Base-by-base conservation (phyloP, 1,284 basidiomycete species). In the Macrocybe sp. region DNA sequence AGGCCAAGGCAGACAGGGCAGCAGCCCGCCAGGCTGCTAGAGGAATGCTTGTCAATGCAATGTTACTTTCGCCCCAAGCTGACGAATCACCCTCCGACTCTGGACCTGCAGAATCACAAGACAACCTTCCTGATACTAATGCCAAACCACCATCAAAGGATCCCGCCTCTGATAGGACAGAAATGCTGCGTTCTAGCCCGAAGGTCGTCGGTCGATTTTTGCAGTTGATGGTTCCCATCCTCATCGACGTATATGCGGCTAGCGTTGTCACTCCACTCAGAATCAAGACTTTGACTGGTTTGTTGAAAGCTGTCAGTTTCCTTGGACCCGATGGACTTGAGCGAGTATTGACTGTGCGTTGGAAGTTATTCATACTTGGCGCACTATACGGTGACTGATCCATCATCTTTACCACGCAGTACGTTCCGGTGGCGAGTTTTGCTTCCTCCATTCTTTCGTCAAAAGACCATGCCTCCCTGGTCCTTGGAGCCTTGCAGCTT, bases 191-290 rank as follows among this genome's bases (percentile, higher is more conserved):
- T 43, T 83, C 81, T 1, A 86, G 89, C 51, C 76, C 85, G 7
- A 76, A 73, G 4, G 79, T 92, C n/a, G 83, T 95, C 46, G 81
- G 79, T 29, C 79, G 83, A 29, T 97, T 93, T 65, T 88, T 92
- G 80, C 81, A 81, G 37, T 73, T 94, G 12, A 83, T 93, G 58
- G 83, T 96, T 1, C 95, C 95, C 0, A 92, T 95, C 41, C 75
- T 97, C 44, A 85, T 97, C 48, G 94, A 97, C 59, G 94, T 97
- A 6, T 97, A 96, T 66, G 88, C 92, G 14, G 94, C 95, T 7
- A 96, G 92, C 59, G 92, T 97, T 32, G 84, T 85, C 46, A 81
- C 85, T 0, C 83, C 89, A 5, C 84, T 97, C 2, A 77, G 94
- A 50, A 81, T 88, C 44, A 95, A 95, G 71, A 89, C 91, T 0